These are phyloP conservation scores for Amauroascus verrucosus DNA, from an alignment of 2,329 filamentous ascomycete genomes.

Conservation along the genomic window DNA sequence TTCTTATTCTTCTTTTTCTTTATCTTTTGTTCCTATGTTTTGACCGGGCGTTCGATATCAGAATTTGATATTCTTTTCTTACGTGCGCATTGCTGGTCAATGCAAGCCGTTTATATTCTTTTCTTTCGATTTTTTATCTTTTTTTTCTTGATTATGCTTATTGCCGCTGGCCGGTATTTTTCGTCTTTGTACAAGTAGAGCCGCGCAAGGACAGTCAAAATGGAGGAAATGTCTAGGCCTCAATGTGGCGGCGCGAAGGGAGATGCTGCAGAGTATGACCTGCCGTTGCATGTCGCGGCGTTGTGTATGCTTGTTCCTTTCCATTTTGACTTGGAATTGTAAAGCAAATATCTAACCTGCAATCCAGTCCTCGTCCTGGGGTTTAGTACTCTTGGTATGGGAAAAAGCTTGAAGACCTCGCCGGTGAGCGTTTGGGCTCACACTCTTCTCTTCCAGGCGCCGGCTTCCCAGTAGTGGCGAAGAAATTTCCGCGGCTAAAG, in stretches of 20 bases:
- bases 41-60: neutral
- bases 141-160: slow-evolving; percentile 6
- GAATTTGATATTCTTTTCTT: neutral
- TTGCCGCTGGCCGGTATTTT: slow-evolving; percentile 9
- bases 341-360: neutral
- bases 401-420: neutral
- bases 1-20: slow-evolving; percentile 5
- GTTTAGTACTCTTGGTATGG: slow-evolving; percentile 12
- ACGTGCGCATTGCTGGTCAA: slow-evolving; percentile 13
- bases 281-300: slow-evolving; percentile 17
- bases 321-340: neutral
- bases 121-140: slow-evolving; percentile 5
- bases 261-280: slow-evolving; percentile 15
- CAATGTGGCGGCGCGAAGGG: slow-evolving; percentile 13
- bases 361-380: slow-evolving; percentile 13
- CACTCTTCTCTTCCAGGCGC: slow-evolving; percentile 5
- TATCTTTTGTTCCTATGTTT: slow-evolving; percentile 7
- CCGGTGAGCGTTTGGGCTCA: neutral
- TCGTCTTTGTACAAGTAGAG: neutral
- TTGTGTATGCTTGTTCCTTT: slow-evolving; percentile 13
- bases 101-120: slow-evolving; percentile 10
- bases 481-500: slow-evolving; percentile 28
- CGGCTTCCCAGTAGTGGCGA: slow-evolving; percentile 39
- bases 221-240: slow-evolving; percentile 10
- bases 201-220: slow-evolving; percentile 9